Base-by-base conservation (phyloP, 768 basidiomycete genomes). In the Porphyrellus cyaneotinctus region DNA sequence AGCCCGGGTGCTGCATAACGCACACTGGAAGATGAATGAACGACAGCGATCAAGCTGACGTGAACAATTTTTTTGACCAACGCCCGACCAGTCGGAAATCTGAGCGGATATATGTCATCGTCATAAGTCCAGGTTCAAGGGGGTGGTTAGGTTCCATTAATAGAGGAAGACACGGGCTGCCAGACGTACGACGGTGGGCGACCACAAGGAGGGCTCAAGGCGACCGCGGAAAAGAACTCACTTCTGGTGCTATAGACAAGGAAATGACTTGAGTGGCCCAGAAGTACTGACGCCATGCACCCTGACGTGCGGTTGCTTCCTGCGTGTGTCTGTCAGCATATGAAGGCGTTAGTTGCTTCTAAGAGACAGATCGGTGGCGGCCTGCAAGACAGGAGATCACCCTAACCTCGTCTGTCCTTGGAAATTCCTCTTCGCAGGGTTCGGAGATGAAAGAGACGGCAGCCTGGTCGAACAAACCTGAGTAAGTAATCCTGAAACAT, bases 171-270 rank as follows among this genome's bases (percentile, higher is more conserved):
- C 38, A 35, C 38, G 18, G 28, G 31, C 24, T 9, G 12, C 26
- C 31, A 51, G 9, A 52, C 49, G 41, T 55, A 49, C 54, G 36
- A 49, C 33, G 32, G 38, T 33, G 43, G 32, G 43, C 24, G 23
- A 52, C 53, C 63, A 44, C 63, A 64, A 64, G 58, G 63, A 64
- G 41, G 54, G 58, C 64, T 66, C 54, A 45, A 56, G 64, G 64
- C 59, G 42, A 66, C 56, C 62, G 49, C 63, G 42, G 64, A 56
- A 28, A 28, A 38, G 36, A 51, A 44, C 28, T 41, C 24, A 14
- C 45, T 36, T 31, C 44, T 33, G 33, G 22, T 38, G 47, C 44
- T 20, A 55, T 47, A 22, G 47, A 45, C 6, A 37, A 56, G 52
- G 54, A 54, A 49, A 64, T 64, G 37, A 50, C 43, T 24, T 30